Conservation (phyloP, 768 basidiomycete species). For the Rhizopogon rudus region DNA sequence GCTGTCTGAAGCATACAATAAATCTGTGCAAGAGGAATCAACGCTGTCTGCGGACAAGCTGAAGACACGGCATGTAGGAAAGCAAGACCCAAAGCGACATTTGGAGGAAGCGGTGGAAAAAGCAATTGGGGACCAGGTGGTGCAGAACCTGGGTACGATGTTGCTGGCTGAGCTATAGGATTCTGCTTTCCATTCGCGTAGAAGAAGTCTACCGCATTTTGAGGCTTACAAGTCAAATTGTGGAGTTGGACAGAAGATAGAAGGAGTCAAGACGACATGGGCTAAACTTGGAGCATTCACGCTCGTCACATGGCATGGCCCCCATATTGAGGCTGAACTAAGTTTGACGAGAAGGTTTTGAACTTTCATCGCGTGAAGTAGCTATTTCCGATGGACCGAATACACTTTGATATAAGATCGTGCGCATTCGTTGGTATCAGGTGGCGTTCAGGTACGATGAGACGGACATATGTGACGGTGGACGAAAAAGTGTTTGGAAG, state of each 20-base stretch:
- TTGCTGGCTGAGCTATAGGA: conserved; percentile 82
- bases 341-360: background rate
- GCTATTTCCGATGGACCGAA: background rate
- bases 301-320: too few relatives aligned
- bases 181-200: background rate
- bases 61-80: conserved; percentile 96
- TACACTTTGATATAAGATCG: background rate
- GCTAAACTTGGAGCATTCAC: too few relatives aligned
- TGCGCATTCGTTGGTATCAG: background rate
- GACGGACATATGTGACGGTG: background rate
- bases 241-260: background rate
- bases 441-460: background rate
- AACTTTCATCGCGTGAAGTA: background rate
- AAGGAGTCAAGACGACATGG: background rate
- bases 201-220: background rate
- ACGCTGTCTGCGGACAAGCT: conserved; percentile 92
- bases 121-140: conserved; percentile 96
- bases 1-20: conserved; percentile 93
- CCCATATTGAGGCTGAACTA: background rate
- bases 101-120: conserved; percentile 96
- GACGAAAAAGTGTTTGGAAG: background rate
- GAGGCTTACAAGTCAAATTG: background rate
- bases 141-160: conserved; percentile 94
- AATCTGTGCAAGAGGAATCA: conserved; percentile 96
- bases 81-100: conserved; percentile 97